These are phyloP conservation scores for Akanthomyces lecanii DNA, from an alignment of 2,329 filamentous ascomycete species.

Conservation along the genomic window DNA sequence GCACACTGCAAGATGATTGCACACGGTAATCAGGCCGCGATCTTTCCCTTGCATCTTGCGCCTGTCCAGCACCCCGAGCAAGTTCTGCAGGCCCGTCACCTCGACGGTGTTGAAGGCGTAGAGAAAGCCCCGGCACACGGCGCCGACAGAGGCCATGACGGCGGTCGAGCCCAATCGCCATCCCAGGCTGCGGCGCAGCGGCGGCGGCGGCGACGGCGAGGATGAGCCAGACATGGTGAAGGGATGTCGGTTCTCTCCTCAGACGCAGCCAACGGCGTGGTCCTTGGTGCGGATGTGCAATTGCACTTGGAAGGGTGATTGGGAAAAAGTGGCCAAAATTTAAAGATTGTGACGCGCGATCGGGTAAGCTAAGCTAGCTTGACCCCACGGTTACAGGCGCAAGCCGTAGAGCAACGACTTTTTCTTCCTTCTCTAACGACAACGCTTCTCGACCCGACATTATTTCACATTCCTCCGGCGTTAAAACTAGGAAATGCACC, in stretches of 20 bases:
- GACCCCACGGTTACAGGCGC: slow-evolving; percentile 5
- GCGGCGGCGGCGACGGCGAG: slow-evolving; percentile 18
- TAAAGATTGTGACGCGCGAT: background rate
- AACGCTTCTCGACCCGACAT: background rate
- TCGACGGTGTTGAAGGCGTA: slow-evolving; percentile 71
- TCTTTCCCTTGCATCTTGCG: slow-evolving; percentile 62
- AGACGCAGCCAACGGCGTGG: slow-evolving; percentile 14
- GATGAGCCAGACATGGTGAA: slow-evolving; percentile 21
- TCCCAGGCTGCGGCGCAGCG: slow-evolving; percentile 52
- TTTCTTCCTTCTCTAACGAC: background rate
- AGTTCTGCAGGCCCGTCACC: slow-evolving; percentile 69
- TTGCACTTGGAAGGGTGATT: background rate
- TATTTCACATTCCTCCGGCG: background rate
- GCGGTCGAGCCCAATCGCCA: slow-evolving; percentile 72
- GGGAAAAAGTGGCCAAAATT: slow-evolving; percentile 2
- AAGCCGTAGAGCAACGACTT: background rate
- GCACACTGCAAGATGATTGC: slow-evolving; percentile 41
- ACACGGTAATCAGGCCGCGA: slow-evolving; percentile 74
- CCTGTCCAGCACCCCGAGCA: slow-evolving; percentile 71
- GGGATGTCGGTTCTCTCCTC: background rate
- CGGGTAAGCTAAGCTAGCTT: background rate
- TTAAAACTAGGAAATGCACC: background rate
- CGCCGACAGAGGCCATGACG: slow-evolving; percentile 68
- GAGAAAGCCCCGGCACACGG: slow-evolving; percentile 70
- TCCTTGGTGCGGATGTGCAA: slow-evolving; percentile 3